Conservation (phyloP, 78 protist genomes). For the Polysphondylium violaceum region DNA sequence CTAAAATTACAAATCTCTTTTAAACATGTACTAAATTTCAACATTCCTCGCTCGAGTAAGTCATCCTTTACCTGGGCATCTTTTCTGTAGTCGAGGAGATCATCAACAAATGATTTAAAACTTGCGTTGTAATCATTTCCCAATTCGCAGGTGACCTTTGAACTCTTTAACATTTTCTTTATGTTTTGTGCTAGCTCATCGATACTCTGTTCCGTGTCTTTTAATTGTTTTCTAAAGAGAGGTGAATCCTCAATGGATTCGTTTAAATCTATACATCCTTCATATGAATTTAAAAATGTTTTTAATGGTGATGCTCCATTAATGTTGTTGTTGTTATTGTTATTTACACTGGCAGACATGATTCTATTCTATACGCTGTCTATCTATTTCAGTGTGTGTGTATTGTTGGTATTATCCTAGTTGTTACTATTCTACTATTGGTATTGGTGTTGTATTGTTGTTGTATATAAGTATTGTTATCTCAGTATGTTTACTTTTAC, state of each 20-base stretch:
- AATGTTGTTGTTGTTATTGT: conserved; percentile 13
- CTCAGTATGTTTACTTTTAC: too few species aligned
- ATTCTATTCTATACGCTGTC: too few species aligned
- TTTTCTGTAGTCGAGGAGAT: conserved; percentile 14
- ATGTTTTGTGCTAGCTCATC: conserved; percentile 36
- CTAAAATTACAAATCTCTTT: conserved; percentile 75
- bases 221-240: conserved; percentile 61
- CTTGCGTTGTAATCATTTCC: conserved; percentile 43
- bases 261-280: conserved; percentile 38
- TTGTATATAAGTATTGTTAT: too few species aligned
- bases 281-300: conserved; percentile 51
- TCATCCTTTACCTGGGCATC: conserved; percentile 64
- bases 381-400: too few species aligned
- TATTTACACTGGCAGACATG: not conserved
- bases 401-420: too few species aligned
- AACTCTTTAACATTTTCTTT: conserved; percentile 48
- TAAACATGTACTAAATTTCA: conserved; percentile 36
- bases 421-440: too few species aligned
- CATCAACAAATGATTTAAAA: conserved; percentile 74
- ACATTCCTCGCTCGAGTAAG: conserved; percentile 40
- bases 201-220: conserved; percentile 59
- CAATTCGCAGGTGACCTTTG: conserved; percentile 57
- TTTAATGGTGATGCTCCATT: too few species aligned
- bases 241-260: conserved; percentile 73
- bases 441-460: too few species aligned